Conservation (phyloP, 305 asterid species). For the Coffea humblotiana region DNA sequence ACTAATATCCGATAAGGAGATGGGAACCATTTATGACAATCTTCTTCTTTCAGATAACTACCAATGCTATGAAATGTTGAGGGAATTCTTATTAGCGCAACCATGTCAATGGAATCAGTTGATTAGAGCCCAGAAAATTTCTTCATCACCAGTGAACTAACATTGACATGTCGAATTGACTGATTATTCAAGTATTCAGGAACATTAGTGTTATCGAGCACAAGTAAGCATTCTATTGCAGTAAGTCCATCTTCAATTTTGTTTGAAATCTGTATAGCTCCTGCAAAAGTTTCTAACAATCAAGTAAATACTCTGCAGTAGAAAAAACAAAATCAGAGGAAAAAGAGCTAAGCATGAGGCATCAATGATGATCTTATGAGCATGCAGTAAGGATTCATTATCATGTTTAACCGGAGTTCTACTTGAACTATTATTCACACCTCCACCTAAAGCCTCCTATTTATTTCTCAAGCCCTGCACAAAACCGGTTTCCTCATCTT, state of each 20-base stretch:
- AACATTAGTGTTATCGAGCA: constrained; percentile 53
- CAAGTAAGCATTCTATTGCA: constrained; percentile 63
- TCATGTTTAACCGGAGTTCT: background rate
- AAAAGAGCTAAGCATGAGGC: background rate
- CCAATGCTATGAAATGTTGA: constrained; percentile 50
- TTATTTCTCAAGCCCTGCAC: background rate
- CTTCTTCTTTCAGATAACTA: constrained; percentile 35
- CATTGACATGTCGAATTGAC: constrained; percentile 42
- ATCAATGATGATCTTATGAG: background rate
- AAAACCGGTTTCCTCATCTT: background rate
- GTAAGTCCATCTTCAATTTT: constrained; percentile 33
- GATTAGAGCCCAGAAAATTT: constrained; percentile 84
- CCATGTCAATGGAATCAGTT: constrained; percentile 62
- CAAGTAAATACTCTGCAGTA: background rate
- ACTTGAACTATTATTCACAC: background rate
- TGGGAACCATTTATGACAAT: constrained; percentile 49
- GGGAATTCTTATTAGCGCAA: constrained; percentile 77
- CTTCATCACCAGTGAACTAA: constrained; percentile 65
- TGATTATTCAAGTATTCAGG: constrained; percentile 51
- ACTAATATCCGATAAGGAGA: constrained; percentile 68
- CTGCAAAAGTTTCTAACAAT: constrained; percentile 38
- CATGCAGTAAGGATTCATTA: background rate
- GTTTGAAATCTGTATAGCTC: constrained; percentile 58
- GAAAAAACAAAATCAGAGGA: too few relatives aligned
- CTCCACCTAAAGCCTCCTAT: background rate